Percentiles rank a stretch among this genome's conserved stretches.
Conservation (phyloP, 2,329 filamentous ascomycete species). For the Stromatinia cepivora region DNA sequence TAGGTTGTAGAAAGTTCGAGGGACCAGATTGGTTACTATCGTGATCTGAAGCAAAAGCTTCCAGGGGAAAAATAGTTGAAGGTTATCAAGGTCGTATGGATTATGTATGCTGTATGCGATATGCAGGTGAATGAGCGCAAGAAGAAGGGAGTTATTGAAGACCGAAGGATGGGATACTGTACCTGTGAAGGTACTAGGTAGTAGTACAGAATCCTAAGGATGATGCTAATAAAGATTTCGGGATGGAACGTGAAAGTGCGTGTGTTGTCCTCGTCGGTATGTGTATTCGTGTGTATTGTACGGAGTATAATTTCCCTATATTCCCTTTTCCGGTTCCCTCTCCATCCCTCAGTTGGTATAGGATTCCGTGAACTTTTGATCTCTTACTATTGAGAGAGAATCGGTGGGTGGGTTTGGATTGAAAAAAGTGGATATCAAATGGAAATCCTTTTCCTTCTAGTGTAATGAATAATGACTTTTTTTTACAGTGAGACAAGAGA, state of each 20-base stretch:
- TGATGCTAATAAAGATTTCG: conserved; percentile 9
- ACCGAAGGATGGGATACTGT: conserved; percentile 13
- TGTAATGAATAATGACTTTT: neutral
- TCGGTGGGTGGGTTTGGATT: neutral
- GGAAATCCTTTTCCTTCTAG: conserved; percentile 13
- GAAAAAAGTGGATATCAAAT: conserved; percentile 7
- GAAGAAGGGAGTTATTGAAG: conserved; percentile 6
- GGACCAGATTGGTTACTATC: conserved; percentile 13
- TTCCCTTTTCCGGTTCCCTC: neutral
- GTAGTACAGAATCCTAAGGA: conserved; percentile 13
- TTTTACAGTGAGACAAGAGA: conserved; percentile 11
- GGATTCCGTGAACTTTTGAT: neutral
- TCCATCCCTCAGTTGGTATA: neutral
- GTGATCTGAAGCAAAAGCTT: conserved; percentile 10
- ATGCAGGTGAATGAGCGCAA: conserved; percentile 10
- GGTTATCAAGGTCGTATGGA: conserved; percentile 1
- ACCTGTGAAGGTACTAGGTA: neutral
- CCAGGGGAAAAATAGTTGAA: conserved; percentile 8
- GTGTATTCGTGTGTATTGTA: neutral
- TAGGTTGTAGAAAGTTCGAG: neutral
- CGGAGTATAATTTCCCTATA: neutral
- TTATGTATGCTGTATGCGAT: neutral
- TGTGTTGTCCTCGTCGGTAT: neutral
- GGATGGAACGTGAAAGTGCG: neutral
- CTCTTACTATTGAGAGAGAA: conserved; percentile 1